These are phyloP conservation scores for Melampsora americana DNA, from an alignment of 1,284 basidiomycete species.

Conservation along the genomic window DNA sequence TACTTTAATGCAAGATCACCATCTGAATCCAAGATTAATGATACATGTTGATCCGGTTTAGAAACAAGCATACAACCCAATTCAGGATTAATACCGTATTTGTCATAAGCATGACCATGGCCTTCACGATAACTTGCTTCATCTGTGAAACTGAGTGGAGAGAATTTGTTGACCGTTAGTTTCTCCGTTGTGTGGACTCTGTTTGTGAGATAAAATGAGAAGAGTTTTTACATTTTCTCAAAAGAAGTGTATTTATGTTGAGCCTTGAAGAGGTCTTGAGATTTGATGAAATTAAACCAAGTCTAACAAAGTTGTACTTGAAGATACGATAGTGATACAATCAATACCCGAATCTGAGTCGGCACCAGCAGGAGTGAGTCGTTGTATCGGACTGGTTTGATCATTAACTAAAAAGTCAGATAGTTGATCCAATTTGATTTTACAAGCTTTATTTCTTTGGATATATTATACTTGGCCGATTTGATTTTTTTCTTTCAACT, in stretches of 20 bases:
- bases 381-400: slow-evolving; percentile 45
- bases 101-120: slow-evolving; percentile 53
- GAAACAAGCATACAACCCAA: slow-evolving; percentile 53
- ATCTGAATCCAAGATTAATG: slow-evolving; percentile 45
- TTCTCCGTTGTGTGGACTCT: no score
- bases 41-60: slow-evolving; percentile 54
- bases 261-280: slow-evolving; percentile 44
- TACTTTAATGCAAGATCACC: slow-evolving; percentile 46
- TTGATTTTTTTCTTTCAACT: no score
- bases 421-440: slow-evolving; percentile 10
- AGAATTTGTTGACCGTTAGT: no score
- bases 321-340: slow-evolving; percentile 47
- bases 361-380: slow-evolving; percentile 45
- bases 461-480: no score
- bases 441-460: slow-evolving; percentile 9
- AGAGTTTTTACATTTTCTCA: background rate
- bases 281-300: slow-evolving; percentile 43
- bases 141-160: slow-evolving; percentile 49
- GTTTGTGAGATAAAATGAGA: no score
- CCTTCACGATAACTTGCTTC: slow-evolving; percentile 52
- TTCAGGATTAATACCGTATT: slow-evolving; percentile 53
- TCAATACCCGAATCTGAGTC: slow-evolving; percentile 47
- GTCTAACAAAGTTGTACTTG: slow-evolving; percentile 45
- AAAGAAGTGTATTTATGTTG: slow-evolving; percentile 38
- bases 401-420: no score